Conservation (phyloP, 805 yeast species). For the Isabelozyma gotoi region DNA sequence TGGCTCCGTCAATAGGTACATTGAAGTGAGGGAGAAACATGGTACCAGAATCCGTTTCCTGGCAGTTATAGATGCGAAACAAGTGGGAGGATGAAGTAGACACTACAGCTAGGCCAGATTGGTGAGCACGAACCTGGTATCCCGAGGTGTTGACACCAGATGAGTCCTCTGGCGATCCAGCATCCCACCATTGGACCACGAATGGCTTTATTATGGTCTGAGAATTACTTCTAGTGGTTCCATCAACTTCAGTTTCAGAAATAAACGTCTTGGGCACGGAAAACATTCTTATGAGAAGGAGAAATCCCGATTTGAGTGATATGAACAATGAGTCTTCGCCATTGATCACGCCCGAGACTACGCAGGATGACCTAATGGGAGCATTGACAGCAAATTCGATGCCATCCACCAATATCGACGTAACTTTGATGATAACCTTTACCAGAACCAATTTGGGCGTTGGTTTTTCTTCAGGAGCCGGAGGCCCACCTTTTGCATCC, state of each 20-base stretch:
- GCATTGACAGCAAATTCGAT: conserved; percentile 30
- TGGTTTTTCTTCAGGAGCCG: background rate
- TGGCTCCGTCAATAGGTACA: conserved; percentile 39
- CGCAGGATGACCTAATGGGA: conserved; percentile 29
- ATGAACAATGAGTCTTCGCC: conserved; percentile 37
- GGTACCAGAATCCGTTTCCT: conserved; percentile 35
- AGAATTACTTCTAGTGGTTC: conserved; percentile 7
- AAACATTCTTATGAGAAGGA: conserved; percentile 40
- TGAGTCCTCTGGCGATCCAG: conserved; percentile 9
- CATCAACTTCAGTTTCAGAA: conserved; percentile 7
- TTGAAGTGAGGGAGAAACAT: conserved; percentile 38
- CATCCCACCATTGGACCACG: conserved; percentile 53
- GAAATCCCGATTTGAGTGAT: conserved; percentile 38
- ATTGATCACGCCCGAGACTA: conserved; percentile 21
- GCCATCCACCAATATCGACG: conserved; percentile 31
- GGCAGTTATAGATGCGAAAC: conserved; percentile 38
- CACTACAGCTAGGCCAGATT: conserved; percentile 38
- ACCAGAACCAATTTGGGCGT: conserved; percentile 10
- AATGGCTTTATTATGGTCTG: conserved; percentile 37
- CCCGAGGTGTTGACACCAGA: conserved; percentile 22
- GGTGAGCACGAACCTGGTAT: conserved; percentile 29
- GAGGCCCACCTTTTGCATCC: background rate
- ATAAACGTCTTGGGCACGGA: conserved; percentile 27
- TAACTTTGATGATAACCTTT: conserved; percentile 27
- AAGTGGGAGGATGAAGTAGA: conserved; percentile 34